Conservation (phyloP, 2,329 filamentous ascomycete species). For the Cladosporium sphaerospermum region DNA sequence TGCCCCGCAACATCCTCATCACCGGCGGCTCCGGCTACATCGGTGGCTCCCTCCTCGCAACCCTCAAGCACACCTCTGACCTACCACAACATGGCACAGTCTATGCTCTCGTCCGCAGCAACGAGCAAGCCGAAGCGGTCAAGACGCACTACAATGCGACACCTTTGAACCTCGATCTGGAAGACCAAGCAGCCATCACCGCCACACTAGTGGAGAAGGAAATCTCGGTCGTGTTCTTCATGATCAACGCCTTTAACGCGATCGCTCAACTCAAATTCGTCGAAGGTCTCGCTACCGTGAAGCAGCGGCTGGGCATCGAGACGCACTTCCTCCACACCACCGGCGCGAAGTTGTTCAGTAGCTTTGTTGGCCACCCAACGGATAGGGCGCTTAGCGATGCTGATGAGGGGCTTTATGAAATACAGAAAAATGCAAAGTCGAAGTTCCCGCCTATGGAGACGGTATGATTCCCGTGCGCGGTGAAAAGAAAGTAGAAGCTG, state of each 20-base stretch:
- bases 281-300: conserved; percentile 41
- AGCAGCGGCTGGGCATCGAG: conserved; percentile 33
- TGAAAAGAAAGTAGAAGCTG: not conserved
- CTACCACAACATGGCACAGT: conserved; percentile 40
- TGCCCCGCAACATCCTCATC: conserved; percentile 40
- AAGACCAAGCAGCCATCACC: conserved; percentile 32
- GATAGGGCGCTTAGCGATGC: conserved; percentile 40
- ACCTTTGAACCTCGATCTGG: conserved; percentile 37
- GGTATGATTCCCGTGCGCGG: conserved; percentile 16
- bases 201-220: conserved; percentile 35
- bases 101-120: conserved; percentile 44
- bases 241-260: conserved; percentile 38
- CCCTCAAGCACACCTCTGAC: conserved; percentile 27
- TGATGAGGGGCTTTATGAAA: conserved; percentile 38
- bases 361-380: conserved; percentile 39
- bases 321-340: conserved; percentile 48
- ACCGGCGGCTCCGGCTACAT: conserved; percentile 51
- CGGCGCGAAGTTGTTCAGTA: conserved; percentile 50
- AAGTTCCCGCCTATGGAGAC: conserved; percentile 20
- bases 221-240: conserved; percentile 46
- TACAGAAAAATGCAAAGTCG: conserved; percentile 36
- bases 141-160: conserved; percentile 36
- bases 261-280: conserved; percentile 38
- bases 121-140: conserved; percentile 41
- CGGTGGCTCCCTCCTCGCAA: conserved; percentile 44